phyloP scores from a whole-genome alignment of 768 basidiomycete genomes.

The Kwoniella newhampshirensis region DNA sequence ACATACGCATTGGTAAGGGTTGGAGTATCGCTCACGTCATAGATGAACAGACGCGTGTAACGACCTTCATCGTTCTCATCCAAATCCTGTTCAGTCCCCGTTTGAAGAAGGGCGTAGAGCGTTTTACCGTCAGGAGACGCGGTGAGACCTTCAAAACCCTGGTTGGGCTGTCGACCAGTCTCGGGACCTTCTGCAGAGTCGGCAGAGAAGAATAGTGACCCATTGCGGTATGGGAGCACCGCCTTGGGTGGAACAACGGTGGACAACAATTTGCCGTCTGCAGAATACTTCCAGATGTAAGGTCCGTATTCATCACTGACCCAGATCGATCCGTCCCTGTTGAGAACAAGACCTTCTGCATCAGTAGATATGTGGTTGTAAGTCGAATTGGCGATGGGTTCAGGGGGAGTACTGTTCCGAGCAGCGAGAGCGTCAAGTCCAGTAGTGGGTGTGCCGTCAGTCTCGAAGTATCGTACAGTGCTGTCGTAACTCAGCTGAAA shows the following conservation, averaged over 20 bases:
- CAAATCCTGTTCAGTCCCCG: slow-evolving; percentile 67
- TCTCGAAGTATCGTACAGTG: slow-evolving; percentile 60
- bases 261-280: slow-evolving; percentile 59
- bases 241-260: slow-evolving; percentile 65
- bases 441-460: slow-evolving; percentile 55
- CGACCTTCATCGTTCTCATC: slow-evolving; percentile 57
- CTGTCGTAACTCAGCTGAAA: slow-evolving; percentile 59
- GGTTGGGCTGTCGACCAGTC: slow-evolving; percentile 62
- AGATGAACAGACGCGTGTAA: slow-evolving; percentile 63
- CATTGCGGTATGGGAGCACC: slow-evolving; percentile 58
- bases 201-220: slow-evolving; percentile 59
- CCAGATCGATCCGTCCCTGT: slow-evolving; percentile 66
- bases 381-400: slow-evolving; percentile 55
- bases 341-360: slow-evolving; percentile 63
- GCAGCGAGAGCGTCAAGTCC: slow-evolving; percentile 62
- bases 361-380: slow-evolving; percentile 62
- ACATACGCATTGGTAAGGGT: slow-evolving; percentile 47
- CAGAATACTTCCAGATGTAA: slow-evolving; percentile 62
- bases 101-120: slow-evolving; percentile 66
- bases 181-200: slow-evolving; percentile 53
- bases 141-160: slow-evolving; percentile 66
- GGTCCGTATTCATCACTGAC: slow-evolving; percentile 70
- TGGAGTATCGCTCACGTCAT: slow-evolving; percentile 57
- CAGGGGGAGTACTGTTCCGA: slow-evolving; percentile 58
- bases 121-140: slow-evolving; percentile 57